These are phyloP conservation scores for Nicotiana otophora DNA, from an alignment of 257 asterid species.

Conservation along the genomic window DNA sequence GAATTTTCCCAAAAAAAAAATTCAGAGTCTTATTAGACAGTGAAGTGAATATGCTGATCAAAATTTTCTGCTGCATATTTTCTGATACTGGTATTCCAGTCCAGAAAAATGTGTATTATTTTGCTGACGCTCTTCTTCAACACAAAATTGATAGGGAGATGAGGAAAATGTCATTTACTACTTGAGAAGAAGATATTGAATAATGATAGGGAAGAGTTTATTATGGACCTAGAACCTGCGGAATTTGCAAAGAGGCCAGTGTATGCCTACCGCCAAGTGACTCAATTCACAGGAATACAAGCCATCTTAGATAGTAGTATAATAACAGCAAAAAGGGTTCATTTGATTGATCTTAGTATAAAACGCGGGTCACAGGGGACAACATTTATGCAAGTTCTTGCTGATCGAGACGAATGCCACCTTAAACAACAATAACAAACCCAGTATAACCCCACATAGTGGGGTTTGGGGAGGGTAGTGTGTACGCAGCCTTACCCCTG, in stretches of 20 bases:
- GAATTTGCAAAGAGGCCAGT: neutral
- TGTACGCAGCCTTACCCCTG: too few species aligned
- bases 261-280: constrained; percentile 22
- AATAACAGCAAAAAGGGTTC: constrained; percentile 32
- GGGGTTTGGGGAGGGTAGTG: too few species aligned
- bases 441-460: too few species aligned
- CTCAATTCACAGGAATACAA: constrained; percentile 34
- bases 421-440: too few species aligned
- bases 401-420: too few species aligned
- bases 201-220: constrained; percentile 16
- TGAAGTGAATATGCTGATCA: neutral
- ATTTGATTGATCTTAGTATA: constrained; percentile 33
- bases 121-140: constrained; percentile 27
- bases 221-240: constrained; percentile 6
- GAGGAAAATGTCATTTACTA: neutral
- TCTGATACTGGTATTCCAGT: neutral
- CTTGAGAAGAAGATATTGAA: constrained; percentile 18
- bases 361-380: constrained; percentile 37
- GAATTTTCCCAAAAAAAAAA: neutral
- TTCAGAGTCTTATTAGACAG: neutral
- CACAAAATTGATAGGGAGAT: constrained; percentile 21
- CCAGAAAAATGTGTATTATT: too few species aligned
- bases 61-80: too few species aligned
- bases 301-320: constrained; percentile 26
- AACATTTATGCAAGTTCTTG: constrained; percentile 33